These are phyloP conservation scores for Wolfiporia cocos DNA, from an alignment of 1,284 basidiomycete genomes.

Conservation along the genomic window DNA sequence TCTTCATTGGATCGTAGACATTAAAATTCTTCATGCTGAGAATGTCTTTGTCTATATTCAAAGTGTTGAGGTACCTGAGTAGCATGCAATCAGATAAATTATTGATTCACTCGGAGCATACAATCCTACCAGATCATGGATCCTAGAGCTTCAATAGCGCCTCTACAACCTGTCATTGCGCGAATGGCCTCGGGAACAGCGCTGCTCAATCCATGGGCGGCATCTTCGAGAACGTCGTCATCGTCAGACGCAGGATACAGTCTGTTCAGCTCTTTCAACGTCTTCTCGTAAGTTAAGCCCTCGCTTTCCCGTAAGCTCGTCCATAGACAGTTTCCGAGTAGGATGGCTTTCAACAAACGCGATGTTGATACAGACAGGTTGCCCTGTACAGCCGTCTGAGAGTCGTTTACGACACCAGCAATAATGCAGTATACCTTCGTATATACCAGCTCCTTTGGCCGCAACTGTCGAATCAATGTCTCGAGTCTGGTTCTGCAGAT, in stretches of 20 bases:
- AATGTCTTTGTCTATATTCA: slow-evolving; percentile 93
- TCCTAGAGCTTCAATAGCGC: slow-evolving; percentile 81
- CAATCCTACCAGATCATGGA: slow-evolving; percentile 74
- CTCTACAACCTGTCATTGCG: slow-evolving; percentile 57
- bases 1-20: slow-evolving; percentile 90
- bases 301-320: slow-evolving; percentile 80
- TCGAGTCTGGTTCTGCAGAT: slow-evolving; percentile 89
- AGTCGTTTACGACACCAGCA: background rate
- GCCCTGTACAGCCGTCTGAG: slow-evolving; percentile 41
- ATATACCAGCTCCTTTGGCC: slow-evolving; percentile 91
- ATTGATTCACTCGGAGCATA: background rate
- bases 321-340: slow-evolving; percentile 82
- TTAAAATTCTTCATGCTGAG: slow-evolving; percentile 95
- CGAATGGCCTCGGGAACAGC: slow-evolving; percentile 73
- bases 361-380: slow-evolving; percentile 79
- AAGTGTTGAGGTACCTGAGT: slow-evolving; percentile 77
- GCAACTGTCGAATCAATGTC: slow-evolving; percentile 88
- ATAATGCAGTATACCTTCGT: slow-evolving; percentile 59
- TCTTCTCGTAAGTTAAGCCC: slow-evolving; percentile 72
- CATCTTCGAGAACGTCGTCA: slow-evolving; percentile 40
- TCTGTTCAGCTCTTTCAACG: slow-evolving; percentile 62
- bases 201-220: slow-evolving; percentile 32
- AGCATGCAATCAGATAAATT: no score
- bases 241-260: slow-evolving; percentile 53
- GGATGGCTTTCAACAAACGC: slow-evolving; percentile 73